phyloP scores from a whole-genome alignment of 345 rosid genomes.

The Eucalyptus marginata region DNA sequence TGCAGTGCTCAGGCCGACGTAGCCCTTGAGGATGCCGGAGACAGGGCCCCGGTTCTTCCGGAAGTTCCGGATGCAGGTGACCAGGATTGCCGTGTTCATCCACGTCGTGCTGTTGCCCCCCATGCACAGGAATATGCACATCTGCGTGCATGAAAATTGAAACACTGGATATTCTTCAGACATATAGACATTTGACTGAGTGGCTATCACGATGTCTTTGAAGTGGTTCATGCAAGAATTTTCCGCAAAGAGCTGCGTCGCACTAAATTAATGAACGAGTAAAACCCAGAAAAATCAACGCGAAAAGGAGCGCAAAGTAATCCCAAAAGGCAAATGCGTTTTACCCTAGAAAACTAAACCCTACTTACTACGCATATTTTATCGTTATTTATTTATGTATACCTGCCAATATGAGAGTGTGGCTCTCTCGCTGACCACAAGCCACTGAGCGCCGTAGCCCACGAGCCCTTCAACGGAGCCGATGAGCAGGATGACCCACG shows the following conservation, averaged over 20 bases:
- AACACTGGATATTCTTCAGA: neutral
- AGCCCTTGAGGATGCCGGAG: constrained; percentile 87
- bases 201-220: neutral
- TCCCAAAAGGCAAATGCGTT: neutral
- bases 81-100: constrained; percentile 96
- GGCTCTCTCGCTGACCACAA: constrained; percentile 61
- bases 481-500: constrained; percentile 56
- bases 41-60: constrained; percentile 84
- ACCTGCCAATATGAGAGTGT: constrained; percentile 92
- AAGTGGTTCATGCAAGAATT: neutral
- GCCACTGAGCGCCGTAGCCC: constrained; percentile 95
- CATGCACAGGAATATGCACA: constrained; percentile 77
- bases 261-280: neutral
- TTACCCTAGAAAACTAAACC: neutral
- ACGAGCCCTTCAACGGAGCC: constrained; percentile 83
- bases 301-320: neutral
- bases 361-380: neutral
- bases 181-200: neutral
- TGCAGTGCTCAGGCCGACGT: constrained; percentile 85
- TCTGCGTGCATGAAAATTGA: neutral
- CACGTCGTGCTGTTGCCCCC: constrained; percentile 98
- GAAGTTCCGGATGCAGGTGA: constrained; percentile 86
- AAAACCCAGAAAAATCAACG: neutral
- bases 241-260: neutral
- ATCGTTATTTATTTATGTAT: neutral